Conservation (phyloP, 2,329 filamentous ascomycete species). For the Botrytis aclada region DNA sequence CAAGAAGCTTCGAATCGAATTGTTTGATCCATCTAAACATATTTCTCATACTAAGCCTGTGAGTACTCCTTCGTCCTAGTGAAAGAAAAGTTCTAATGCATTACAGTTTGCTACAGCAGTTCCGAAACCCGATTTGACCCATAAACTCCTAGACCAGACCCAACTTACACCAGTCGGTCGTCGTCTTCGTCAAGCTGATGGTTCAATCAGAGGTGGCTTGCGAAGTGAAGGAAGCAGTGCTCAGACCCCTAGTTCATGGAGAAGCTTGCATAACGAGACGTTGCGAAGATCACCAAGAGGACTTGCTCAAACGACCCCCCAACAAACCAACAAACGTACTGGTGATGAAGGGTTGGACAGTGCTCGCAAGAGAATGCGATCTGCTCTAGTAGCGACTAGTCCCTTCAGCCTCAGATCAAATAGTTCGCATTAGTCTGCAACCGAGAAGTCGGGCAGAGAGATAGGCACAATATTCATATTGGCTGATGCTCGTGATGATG, state of each 20-base stretch:
- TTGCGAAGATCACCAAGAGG: conserved; percentile 4
- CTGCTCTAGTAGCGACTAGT: conserved; percentile 1
- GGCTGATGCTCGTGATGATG: not conserved
- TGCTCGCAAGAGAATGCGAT: not conserved
- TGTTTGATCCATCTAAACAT: conserved; percentile 12
- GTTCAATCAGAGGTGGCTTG: not conserved
- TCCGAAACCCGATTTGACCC: not conserved
- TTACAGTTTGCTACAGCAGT: not conserved
- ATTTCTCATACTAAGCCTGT: conserved; percentile 8
- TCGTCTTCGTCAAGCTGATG: not conserved
- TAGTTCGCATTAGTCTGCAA: not conserved
- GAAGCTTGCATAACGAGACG: not conserved
- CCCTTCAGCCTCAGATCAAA: conserved; percentile 17
- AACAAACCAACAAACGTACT: conserved; percentile 12
- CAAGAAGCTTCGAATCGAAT: conserved; percentile 3
- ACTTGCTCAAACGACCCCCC: not conserved
- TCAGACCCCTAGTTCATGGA: conserved; percentile 14
- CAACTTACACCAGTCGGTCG: conserved; percentile 4
- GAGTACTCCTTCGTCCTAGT: not conserved
- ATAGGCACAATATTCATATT: not conserved
- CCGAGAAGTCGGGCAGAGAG: not conserved
- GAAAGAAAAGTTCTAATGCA: not conserved
- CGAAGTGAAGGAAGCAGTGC: conserved; percentile 14
- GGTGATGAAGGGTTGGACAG: not conserved
- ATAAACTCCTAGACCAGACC: not conserved